Percentiles rank a stretch among this genome's conserved stretches.
phyloP scores from a whole-genome alignment of 805 yeast species.

The Isabelozyma rhagii region DNA sequence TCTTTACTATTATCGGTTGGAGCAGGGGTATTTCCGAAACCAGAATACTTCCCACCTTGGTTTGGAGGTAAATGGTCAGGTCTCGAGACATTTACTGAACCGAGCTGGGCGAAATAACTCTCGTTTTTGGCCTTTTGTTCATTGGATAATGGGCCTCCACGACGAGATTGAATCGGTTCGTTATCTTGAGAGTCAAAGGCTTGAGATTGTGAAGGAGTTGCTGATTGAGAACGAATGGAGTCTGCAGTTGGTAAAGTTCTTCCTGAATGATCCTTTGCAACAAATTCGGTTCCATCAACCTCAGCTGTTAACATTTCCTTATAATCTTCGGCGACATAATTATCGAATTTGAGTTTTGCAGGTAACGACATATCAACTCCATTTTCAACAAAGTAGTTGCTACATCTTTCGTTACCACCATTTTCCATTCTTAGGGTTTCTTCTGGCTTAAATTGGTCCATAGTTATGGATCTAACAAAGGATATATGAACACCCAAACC shows the following conservation, averaged over 20 bases:
- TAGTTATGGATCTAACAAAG: conserved; percentile 92
- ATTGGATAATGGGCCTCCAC: conserved; percentile 33
- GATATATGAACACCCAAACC: conserved; percentile 96
- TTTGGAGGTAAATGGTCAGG: conserved; percentile 85
- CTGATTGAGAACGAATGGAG: neutral
- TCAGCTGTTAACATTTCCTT: conserved; percentile 74
- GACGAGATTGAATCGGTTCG: conserved; percentile 38
- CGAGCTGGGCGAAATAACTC: conserved; percentile 76
- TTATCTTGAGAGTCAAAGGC: conserved; percentile 6
- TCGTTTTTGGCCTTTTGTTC: conserved; percentile 65
- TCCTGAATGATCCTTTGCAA: conserved; percentile 58
- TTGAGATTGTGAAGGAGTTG: conserved; percentile 1
- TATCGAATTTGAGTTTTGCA: conserved; percentile 75
- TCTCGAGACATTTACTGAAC: conserved; percentile 65
- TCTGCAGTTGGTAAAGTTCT: conserved; percentile 34
- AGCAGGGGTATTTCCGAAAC: conserved; percentile 81
- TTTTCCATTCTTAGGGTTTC: conserved; percentile 87
- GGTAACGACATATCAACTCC: conserved; percentile 67
- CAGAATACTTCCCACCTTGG: conserved; percentile 89
- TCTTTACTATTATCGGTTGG: conserved; percentile 33
- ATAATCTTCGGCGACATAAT: conserved; percentile 92
- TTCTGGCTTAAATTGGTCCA: conserved; percentile 97
- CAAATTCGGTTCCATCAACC: conserved; percentile 70
- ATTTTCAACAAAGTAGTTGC: conserved; percentile 61
- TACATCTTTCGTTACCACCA: conserved; percentile 86